Percentiles rank a stretch among this genome's conserved stretches.
These are phyloP conservation scores for Aspergillus costaricaensis DNA, from an alignment of 2,329 filamentous ascomycete species.

Conservation along the genomic window DNA sequence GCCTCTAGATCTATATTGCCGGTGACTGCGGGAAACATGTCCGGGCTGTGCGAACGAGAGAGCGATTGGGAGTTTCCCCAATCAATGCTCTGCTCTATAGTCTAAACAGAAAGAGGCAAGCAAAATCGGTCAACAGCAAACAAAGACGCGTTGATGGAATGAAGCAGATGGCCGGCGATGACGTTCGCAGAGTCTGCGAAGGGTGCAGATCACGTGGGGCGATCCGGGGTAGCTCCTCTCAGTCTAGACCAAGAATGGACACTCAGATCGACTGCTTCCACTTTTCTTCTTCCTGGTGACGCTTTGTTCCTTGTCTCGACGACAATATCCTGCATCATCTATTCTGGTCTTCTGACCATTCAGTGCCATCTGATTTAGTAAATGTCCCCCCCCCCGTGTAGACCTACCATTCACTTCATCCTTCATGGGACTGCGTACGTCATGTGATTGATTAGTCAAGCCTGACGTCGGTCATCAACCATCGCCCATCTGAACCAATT, in stretches of 20 bases:
- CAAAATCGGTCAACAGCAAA: background rate
- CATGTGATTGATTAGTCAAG: background rate
- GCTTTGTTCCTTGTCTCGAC: too few relatives aligned
- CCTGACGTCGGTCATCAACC: background rate
- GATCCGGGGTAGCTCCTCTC: conserved; percentile 9
- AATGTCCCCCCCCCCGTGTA: too few relatives aligned
- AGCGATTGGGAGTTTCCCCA: conserved; percentile 9
- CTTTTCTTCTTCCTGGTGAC: too few relatives aligned
- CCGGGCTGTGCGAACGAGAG: conserved; percentile 10
- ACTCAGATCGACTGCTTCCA: background rate
- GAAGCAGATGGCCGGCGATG: conserved; percentile 2
- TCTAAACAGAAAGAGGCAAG: background rate
- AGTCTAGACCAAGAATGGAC: background rate
- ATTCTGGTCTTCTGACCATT: too few relatives aligned
- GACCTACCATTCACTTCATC: too few relatives aligned
- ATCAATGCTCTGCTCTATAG: background rate
- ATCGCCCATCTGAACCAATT: background rate
- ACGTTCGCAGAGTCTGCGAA: conserved; percentile 14
- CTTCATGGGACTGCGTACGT: background rate
- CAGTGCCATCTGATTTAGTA: too few relatives aligned
- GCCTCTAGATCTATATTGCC: conserved; percentile 80
- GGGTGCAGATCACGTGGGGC: conserved; percentile 9
- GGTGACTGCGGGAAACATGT: conserved; percentile 43
- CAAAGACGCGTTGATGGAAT: background rate
- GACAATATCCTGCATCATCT: too few relatives aligned